These are phyloP conservation scores for Symbiodinium pilosum DNA, from an alignment of 73 alveolate species.

Conservation along the genomic window DNA sequence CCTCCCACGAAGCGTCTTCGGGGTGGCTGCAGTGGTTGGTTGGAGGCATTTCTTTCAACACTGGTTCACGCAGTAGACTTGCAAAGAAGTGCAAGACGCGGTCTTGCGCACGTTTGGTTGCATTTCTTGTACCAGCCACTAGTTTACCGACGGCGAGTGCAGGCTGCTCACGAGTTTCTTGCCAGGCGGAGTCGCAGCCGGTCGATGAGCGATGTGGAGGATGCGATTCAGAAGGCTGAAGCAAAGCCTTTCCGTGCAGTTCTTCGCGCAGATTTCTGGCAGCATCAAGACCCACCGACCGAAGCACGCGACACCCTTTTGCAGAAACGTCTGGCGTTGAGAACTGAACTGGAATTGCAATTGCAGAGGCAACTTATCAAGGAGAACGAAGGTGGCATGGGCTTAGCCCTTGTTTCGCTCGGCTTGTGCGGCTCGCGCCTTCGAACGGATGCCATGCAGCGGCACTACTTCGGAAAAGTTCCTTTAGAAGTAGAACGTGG, in stretches of 20 bases:
- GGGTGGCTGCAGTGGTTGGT: neutral
- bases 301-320: neutral
- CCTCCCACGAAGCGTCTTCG: neutral
- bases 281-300: neutral
- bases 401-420: neutral
- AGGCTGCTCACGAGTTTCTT: neutral
- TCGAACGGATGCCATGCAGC: neutral
- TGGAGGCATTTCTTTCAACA: neutral
- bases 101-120: neutral
- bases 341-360: neutral
- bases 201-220: neutral
- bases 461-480: neutral
- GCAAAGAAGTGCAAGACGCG: neutral
- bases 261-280: neutral
- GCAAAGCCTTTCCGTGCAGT: neutral
- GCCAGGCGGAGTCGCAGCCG: neutral
- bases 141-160: conserved; percentile 1
- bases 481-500: neutral
- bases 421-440: neutral
- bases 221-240: neutral
- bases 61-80: neutral
- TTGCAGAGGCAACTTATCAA: neutral
- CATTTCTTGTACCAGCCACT: neutral
- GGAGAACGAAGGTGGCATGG: neutral
- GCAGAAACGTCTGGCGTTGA: neutral